Percentiles rank a stretch among this genome's conserved stretches.
These are phyloP conservation scores for Parsonsia alboflavescens DNA, from an alignment of 257 asterid genomes.

Conservation along the genomic window DNA sequence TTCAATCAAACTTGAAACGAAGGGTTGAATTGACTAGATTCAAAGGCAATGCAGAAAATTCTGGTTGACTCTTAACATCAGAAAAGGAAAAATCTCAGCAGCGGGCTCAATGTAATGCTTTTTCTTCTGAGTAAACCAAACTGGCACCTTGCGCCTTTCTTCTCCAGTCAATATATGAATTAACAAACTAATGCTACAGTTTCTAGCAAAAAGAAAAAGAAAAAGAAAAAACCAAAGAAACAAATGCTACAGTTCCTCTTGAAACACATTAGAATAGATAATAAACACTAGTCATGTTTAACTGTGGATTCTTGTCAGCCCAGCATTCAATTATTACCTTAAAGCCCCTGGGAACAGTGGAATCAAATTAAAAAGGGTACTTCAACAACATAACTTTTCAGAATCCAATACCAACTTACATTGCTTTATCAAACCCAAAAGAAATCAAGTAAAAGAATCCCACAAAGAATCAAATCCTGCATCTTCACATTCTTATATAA, in stretches of 20 bases:
- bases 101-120: not conserved
- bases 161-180: not conserved
- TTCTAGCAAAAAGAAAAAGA: too few relatives aligned
- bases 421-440: not conserved
- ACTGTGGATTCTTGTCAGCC: too few relatives aligned
- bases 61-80: not conserved
- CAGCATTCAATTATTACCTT: too few relatives aligned
- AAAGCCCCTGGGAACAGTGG: not conserved
- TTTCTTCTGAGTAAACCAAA: not conserved
- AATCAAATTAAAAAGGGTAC: not conserved
- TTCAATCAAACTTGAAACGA: not conserved
- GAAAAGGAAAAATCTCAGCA: not conserved
- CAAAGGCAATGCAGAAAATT: not conserved
- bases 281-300: not conserved
- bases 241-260: not conserved
- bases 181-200: not conserved
- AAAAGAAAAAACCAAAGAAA: too few relatives aligned
- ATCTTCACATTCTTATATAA: not conserved
- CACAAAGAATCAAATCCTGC: not conserved
- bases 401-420: not conserved
- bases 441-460: not conserved
- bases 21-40: not conserved
- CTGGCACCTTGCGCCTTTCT: not conserved
- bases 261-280: not conserved
- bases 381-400: not conserved